Percentiles rank a stretch among this genome's conserved stretches.
Evolutionary conservation across 805 yeast species (phyloP).

Genomic region (Candida arabinofermentans): DNA sequence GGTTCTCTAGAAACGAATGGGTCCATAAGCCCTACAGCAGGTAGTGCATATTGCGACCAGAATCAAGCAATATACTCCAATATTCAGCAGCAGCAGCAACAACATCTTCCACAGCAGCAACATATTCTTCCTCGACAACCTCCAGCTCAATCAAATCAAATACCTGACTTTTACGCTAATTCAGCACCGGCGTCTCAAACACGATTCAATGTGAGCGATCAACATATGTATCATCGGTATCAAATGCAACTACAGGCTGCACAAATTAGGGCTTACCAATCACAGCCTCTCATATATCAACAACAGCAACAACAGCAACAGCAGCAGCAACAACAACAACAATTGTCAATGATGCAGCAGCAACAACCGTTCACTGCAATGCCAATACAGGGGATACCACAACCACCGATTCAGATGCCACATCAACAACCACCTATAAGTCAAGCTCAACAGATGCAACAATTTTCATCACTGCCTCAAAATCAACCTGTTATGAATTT

Average conservation of each 20-base stretch:
- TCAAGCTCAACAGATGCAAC: not conserved
- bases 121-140: not conserved
- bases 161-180: conserved; percentile 2
- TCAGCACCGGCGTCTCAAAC: conserved; percentile 25
- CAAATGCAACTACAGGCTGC: conserved; percentile 20
- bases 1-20: conserved; percentile 1
- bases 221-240: conserved; percentile 11
- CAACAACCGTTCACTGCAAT: not conserved
- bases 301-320: conserved; percentile 9
- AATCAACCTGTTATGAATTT: not conserved
- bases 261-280: conserved; percentile 18
- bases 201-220: conserved; percentile 12
- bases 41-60: no score
- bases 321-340: conserved; percentile 7
- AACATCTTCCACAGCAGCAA: conserved; percentile 10
- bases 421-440: not conserved
- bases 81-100: no score
- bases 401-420: not conserved
- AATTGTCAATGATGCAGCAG: conserved; percentile 1
- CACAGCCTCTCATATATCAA: conserved; percentile 16
- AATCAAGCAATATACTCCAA: no score
- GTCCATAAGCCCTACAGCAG: conserved; percentile 3
- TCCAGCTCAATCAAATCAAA: not conserved
- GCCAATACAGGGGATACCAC: conserved; percentile 1
- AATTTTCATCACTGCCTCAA: not conserved